Conservation (phyloP, 2,329 filamentous ascomycete species). For the Alternaria sp. region DNA sequence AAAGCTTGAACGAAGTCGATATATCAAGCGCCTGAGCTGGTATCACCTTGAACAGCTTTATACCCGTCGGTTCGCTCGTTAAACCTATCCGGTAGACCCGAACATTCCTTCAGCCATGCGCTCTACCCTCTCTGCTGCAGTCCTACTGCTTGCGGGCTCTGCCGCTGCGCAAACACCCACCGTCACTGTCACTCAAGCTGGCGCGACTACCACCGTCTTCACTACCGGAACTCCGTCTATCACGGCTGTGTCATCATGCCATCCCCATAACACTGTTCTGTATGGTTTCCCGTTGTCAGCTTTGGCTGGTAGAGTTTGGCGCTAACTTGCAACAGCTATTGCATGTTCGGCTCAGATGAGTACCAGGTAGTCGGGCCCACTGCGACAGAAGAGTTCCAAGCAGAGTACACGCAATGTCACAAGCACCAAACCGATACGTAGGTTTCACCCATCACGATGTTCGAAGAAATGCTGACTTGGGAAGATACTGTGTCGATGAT, state of each 20-base stretch:
- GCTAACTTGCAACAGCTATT: conserved; percentile 47
- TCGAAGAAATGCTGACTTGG: background rate
- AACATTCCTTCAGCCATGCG: conserved; percentile 21
- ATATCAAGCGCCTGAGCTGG: conserved; percentile 26
- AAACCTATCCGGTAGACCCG: background rate
- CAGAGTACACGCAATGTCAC: conserved; percentile 71
- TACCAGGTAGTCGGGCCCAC: conserved; percentile 60
- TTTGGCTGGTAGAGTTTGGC: background rate
- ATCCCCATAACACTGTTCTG: conserved; percentile 55
- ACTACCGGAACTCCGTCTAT: conserved; percentile 28
- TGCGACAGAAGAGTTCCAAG: conserved; percentile 62
- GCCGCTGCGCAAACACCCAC: conserved; percentile 25
- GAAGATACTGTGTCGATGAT: conserved; percentile 67
- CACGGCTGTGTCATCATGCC: conserved; percentile 61
- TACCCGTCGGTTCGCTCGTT: background rate
- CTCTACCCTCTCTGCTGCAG: background rate
- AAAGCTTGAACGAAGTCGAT: conserved; percentile 8
- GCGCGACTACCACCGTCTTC: background rate
- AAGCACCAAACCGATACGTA: conserved; percentile 65
- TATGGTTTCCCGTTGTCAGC: conserved; percentile 32
- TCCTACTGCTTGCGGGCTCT: conserved; percentile 13
- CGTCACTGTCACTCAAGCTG: conserved; percentile 7
- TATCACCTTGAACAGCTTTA: background rate
- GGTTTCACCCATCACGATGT: conserved; percentile 27
- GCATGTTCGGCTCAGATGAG: conserved; percentile 51